Percentiles rank a stretch among this genome's conserved stretches.
These are phyloP conservation scores for Linnemannia schmuckeri DNA, from an alignment of 192 early-diverging fungal species.

Conservation along the genomic window DNA sequence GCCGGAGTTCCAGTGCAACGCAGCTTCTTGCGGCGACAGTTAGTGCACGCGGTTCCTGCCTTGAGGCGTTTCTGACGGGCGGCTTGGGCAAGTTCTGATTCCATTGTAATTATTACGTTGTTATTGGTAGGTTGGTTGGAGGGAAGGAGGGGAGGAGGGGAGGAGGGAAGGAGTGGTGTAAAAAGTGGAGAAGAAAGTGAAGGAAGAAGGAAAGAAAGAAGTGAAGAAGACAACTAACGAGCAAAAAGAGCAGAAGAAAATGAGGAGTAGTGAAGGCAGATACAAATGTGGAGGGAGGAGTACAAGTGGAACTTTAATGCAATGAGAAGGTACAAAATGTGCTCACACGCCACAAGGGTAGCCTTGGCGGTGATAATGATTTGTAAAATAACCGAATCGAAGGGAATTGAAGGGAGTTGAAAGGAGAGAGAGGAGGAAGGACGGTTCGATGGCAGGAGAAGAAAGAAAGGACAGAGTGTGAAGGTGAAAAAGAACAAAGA, in stretches of 20 bases:
- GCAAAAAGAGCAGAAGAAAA: background rate
- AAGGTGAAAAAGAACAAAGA: too few species aligned
- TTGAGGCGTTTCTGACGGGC: slow-evolving; percentile 54
- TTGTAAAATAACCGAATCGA: too few species aligned
- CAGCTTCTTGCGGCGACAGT: slow-evolving; percentile 55
- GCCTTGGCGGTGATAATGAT: too few species aligned
- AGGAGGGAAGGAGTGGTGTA: background rate
- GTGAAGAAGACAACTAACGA: background rate
- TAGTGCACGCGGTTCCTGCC: slow-evolving; percentile 52
- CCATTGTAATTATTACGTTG: background rate
- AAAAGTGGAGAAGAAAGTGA: background rate
- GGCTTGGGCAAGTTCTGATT: slow-evolving; percentile 20
- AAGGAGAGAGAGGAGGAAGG: too few species aligned
- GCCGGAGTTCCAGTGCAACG: slow-evolving; percentile 50
- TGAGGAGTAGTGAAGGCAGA: background rate
- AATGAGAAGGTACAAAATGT: too few species aligned
- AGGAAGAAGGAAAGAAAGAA: background rate
- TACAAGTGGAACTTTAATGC: too few species aligned
- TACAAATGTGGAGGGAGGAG: too few species aligned
- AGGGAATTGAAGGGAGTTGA: too few species aligned
- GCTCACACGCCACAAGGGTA: too few species aligned
- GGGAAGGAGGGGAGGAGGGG: background rate
- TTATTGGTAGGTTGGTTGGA: background rate
- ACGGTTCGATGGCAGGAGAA: too few species aligned
- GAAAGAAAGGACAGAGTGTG: too few species aligned